Evolutionary conservation across 2,329 filamentous ascomycete genomes (phyloP), one percentile per base, ranked within the genome.

Genomic region (Aspergillus hiratsukae): DNA sequence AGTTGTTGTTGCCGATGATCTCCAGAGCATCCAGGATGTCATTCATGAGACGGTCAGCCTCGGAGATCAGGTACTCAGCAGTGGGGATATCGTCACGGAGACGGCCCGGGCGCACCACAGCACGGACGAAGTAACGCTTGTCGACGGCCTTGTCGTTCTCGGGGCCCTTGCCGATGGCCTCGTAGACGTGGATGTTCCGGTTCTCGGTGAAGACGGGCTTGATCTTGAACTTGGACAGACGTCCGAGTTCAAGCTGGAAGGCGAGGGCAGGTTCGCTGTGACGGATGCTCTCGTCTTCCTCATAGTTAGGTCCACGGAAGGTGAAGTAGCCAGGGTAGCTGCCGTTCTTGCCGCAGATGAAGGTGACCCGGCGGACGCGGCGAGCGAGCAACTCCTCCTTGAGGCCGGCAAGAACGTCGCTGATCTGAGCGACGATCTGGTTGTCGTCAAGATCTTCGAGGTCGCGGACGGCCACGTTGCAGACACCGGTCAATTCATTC

Each of bases 161-260:
- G 41, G 92, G 89, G 51, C 89, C 89, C 81, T 97, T 99, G 71
- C 94, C 94, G 67, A 96, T 81, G 64, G 90, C 94, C 81, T 97
- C 92, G 77, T 97, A 99, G 58, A 99, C 92, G 80, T 99, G 94
- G 63, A 99, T 97, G 78, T 96, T 97, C 72, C 95, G 89, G 82
- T 99, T 99, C 78, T 97, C 92, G 0, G 94, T 97, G 79, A 99
- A 99, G 52, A 99, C 91, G 2, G 94, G 93, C 80, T 92, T 95
- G 78, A 97, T 96, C 79, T 91, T 87, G 85, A 99, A 99, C 80
- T 97, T 97, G 70, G 89, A 89, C 29, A 99, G 85, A 74, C 94
- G 89, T 58, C 87, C 88, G 62, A 99, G 87, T 78, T 99, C 94
- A 73, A 97, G 89, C 81, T 99, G 94, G 90, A 97, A 99, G 70